These are phyloP conservation scores for Blastocystis sp. DNA, from an alignment of 352 stramenopile genomes.

Conservation along the genomic window DNA sequence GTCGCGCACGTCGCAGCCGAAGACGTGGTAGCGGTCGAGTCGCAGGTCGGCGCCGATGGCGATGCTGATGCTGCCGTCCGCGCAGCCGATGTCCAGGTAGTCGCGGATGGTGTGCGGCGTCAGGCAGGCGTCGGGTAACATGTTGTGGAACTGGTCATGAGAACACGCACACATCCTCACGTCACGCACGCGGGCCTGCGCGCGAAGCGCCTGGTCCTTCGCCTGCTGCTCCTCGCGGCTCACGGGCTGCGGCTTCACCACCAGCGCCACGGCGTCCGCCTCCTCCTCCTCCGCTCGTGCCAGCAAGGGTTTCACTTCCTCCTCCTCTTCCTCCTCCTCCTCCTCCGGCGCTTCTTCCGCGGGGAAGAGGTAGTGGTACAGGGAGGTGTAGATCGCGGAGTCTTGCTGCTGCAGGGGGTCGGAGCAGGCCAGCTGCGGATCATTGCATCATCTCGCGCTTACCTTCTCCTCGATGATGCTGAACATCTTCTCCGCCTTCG, in stretches of 20 bases:
- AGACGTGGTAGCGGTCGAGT: slow-evolving; percentile 16
- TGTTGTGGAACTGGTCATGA: slow-evolving; percentile 10
- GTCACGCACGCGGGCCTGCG: slow-evolving; percentile 22
- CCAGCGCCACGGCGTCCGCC: not conserved
- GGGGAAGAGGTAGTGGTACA: slow-evolving; percentile 29
- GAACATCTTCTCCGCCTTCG: not conserved
- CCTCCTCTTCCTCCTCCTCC: not conserved
- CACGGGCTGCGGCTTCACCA: not conserved
- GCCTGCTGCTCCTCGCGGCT: not conserved
- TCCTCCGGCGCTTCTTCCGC: not conserved
- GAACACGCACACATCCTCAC: not conserved
- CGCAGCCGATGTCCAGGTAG: slow-evolving; percentile 60
- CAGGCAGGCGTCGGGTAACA: not conserved
- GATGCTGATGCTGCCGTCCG: slow-evolving; percentile 39
- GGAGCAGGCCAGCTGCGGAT: not conserved
- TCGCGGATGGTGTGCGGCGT: not conserved
- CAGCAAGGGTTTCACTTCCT: not conserved
- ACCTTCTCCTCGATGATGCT: slow-evolving; percentile 24
- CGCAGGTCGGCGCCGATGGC: slow-evolving; percentile 34
- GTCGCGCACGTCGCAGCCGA: slow-evolving; percentile 67
- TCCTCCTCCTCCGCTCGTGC: not conserved
- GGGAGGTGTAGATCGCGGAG: slow-evolving; percentile 9
- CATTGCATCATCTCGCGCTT: not conserved
- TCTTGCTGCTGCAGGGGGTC: slow-evolving; percentile 23
- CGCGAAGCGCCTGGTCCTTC: not conserved